These are phyloP conservation scores for Chlorella vulgaris DNA, from an alignment of 139 green algal genomes.

Conservation along the genomic window DNA sequence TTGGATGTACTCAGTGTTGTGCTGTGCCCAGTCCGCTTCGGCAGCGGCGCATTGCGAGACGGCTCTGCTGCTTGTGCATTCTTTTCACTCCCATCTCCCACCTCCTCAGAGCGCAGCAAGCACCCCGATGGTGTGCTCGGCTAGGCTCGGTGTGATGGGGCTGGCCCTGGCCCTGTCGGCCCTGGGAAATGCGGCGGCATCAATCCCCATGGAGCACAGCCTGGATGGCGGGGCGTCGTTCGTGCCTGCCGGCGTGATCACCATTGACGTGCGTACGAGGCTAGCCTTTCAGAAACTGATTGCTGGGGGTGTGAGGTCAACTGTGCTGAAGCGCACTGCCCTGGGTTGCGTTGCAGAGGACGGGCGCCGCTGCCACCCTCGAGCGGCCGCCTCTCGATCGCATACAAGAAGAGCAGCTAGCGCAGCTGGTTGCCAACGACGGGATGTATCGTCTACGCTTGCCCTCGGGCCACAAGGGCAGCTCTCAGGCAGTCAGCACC, in stretches of 20 bases:
- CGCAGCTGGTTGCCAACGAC: not conserved
- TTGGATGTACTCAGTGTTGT: no score
- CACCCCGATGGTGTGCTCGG: no score
- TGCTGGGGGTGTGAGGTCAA: not conserved
- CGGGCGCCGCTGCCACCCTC: not conserved
- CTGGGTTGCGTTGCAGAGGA: not conserved
- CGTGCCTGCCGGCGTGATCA: not conserved
- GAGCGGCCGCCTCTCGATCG: not conserved
- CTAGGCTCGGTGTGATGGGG: no score
- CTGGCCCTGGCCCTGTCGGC: not conserved
- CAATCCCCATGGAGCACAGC: slow-evolving; percentile 4
- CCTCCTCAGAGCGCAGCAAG: no score
- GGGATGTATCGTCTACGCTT: slow-evolving; percentile 21
- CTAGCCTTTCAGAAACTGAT: not conserved
- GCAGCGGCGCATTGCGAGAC: no score
- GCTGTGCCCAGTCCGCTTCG: no score
- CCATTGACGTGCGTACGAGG: not conserved
- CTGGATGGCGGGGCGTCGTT: slow-evolving; percentile 7
- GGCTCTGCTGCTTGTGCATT: no score
- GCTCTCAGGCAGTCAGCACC: not conserved
- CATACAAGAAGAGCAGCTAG: not conserved
- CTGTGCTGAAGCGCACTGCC: not conserved
- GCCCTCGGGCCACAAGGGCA: not conserved
- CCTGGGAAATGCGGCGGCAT: not conserved
- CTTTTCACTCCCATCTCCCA: no score